Conservation (phyloP, 2,329 filamentous ascomycete genomes). For the Clonostachys byssicola region DNA sequence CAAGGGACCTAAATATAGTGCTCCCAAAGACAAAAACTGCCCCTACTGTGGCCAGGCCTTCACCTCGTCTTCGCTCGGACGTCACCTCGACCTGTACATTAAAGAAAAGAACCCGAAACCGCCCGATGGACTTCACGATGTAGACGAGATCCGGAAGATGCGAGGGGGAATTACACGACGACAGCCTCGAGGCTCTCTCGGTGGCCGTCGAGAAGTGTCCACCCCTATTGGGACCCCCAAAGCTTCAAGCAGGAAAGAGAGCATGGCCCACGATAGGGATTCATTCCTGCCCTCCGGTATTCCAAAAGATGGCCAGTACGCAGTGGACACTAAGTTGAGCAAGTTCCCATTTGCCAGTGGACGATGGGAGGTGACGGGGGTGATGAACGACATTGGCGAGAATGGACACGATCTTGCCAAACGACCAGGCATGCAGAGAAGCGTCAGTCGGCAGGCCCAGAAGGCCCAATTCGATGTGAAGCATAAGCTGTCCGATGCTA, state of each 20-base stretch:
- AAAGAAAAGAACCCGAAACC: conserved; percentile 89
- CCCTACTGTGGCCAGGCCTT: conserved; percentile 87
- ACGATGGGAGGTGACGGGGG: conserved; percentile 73
- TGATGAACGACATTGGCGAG: conserved; percentile 69
- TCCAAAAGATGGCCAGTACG: conserved; percentile 34
- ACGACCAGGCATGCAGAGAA: conserved; percentile 29
- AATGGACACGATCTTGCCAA: conserved; percentile 10
- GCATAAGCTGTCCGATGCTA: conserved; percentile 61
- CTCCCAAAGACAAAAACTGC: conserved; percentile 78
- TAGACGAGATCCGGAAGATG: conserved; percentile 81
- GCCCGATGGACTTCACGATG: conserved; percentile 82
- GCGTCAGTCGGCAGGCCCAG: conserved; percentile 46
- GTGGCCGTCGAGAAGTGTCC: conserved; percentile 46
- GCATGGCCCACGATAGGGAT: conserved; percentile 31
- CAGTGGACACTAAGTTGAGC: conserved; percentile 43
- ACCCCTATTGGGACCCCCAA: conserved; percentile 50
- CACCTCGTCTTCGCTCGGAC: conserved; percentile 88
- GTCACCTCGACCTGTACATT: conserved; percentile 91
- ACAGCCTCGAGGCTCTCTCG: conserved; percentile 66
- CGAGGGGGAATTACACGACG: conserved; percentile 82
- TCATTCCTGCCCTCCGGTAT: conserved; percentile 21
- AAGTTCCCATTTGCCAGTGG: conserved; percentile 48
- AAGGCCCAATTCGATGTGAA: conserved; percentile 62
- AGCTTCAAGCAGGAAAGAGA: conserved; percentile 30
- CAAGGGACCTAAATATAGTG: conserved; percentile 3